A percentile compares a stretch with the other conserved stretches of the same genome.
phyloP scores from a whole-genome alignment of 1,139 yeast genomes.

The Suhomyces ambrosiae region DNA sequence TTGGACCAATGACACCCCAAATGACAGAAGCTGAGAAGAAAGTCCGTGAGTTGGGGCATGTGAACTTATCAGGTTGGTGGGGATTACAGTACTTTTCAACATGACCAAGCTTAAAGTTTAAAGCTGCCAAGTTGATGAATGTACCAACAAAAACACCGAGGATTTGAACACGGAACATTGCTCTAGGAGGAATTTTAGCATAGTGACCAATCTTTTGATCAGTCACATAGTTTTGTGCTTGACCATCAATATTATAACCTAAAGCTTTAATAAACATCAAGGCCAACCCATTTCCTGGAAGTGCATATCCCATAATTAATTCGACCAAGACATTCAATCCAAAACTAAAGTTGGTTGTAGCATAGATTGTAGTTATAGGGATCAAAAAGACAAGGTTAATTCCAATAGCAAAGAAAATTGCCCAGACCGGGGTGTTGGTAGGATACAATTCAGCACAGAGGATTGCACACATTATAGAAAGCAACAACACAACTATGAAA shows the following conservation, averaged over 20 bases:
- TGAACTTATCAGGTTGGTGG: constrained; percentile 42
- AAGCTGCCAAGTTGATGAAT: constrained; percentile 54
- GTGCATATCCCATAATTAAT: constrained; percentile 41
- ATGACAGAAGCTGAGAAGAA: constrained; percentile 59
- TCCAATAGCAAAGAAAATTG: constrained; percentile 30
- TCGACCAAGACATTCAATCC: constrained; percentile 45
- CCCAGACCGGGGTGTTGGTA: constrained; percentile 40
- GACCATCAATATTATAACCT: constrained; percentile 52
- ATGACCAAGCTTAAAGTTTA: constrained; percentile 53
- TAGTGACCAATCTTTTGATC: constrained; percentile 66
- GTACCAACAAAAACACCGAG: constrained; percentile 45
- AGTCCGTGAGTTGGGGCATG: constrained; percentile 50
- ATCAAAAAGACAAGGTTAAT: constrained; percentile 39
- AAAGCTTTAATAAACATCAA: constrained; percentile 39
- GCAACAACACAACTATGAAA: constrained; percentile 20
- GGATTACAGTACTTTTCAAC: constrained; percentile 51
- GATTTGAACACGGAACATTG: constrained; percentile 61
- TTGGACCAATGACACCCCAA: constrained; percentile 71
- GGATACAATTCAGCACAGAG: constrained; percentile 36
- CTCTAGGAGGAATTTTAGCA: constrained; percentile 59
- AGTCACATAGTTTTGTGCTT: constrained; percentile 58
- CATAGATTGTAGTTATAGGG: constrained; percentile 39
- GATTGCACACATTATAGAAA: constrained; percentile 23
- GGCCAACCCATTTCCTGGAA: constrained; percentile 43
- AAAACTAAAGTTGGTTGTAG: constrained; percentile 41